Base-by-base conservation (phyloP, 345 rosid species). In the Dipteronia dyeriana region DNA sequence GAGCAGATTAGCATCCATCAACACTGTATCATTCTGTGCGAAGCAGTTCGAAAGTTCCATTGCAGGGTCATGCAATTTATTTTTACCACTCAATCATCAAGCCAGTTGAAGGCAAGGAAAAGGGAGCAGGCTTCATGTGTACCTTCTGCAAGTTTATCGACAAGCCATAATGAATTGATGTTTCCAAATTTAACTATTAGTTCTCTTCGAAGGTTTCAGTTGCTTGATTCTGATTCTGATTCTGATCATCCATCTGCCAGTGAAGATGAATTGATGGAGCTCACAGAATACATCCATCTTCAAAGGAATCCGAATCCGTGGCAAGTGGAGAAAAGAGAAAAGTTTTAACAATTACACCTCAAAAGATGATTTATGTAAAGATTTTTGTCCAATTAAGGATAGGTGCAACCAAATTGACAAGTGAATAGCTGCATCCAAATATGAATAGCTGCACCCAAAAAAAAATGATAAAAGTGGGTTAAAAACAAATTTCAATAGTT, bases 181-280 rank as follows among this genome's bases (percentile, higher is more conserved):
- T 88, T 91, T 73, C 91, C 88, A 22, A 86, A 87, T 22, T 72
- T 88, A 83, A 80, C 90, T 67, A 47, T 77, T 66, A 93, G 98
- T 81, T 97, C 99, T 79, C 92, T 92, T 65, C 82, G 99, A 76
- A 95, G 78, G 83, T 95, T 95, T 79, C 94, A 86, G 83, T 83
- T 93, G 60, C 80, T 92, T 64, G 97, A 93, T 81, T 90, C 98
- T 16, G 97, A 93, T 84, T 91, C 91, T 45, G 85, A 80, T 60
- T 91, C 91, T 34, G 97, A 92, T 67, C 89, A 87, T 73, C 87
- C 88, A 78, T 75, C 86, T 53, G 75, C 34, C n/a, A 56, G 79
- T 29, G 76, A 75, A 57, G 78, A 68, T 80, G 78, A 17, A 60
- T 61, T 53, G 60, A 83, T 79, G 86, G 68, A 70, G 76, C 86